Evolutionary conservation across 345 rosid species (phyloP).

Genomic region (Sisymbrium altissimum): DNA sequence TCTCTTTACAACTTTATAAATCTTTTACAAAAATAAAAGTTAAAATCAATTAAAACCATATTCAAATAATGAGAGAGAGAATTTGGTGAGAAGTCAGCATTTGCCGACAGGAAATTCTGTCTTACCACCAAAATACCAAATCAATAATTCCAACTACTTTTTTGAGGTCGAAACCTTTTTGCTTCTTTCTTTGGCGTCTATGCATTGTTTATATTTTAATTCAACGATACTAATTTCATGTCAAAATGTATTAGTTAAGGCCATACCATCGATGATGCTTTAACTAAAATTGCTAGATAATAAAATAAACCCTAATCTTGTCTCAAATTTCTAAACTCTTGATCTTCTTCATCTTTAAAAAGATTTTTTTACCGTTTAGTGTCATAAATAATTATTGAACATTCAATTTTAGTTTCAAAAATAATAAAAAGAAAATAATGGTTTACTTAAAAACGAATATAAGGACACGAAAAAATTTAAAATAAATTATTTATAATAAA

Average conservation of each 20-base stretch:
- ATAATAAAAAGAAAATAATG: background rate
- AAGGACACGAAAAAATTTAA: too few relatives aligned
- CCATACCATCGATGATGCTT: background rate
- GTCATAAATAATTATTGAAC: too few relatives aligned
- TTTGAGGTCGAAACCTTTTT: background rate
- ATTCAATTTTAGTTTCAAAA: too few relatives aligned
- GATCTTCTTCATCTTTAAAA: background rate
- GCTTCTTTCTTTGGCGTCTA: slow-evolving; percentile 17
- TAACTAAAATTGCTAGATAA: background rate
- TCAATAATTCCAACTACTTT: slow-evolving; percentile 37
- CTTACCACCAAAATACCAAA: slow-evolving; percentile 37
- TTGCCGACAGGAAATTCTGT: slow-evolving; percentile 38
- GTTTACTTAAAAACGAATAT: too few relatives aligned
- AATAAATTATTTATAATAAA: too few relatives aligned
- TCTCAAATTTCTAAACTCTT: background rate
- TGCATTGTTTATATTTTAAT: background rate
- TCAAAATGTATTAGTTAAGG: background rate
- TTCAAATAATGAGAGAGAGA: slow-evolving; percentile 27
- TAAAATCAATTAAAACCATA: background rate
- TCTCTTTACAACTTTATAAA: slow-evolving; percentile 6
- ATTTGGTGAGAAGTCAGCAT: slow-evolving; percentile 40
- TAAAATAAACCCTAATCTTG: background rate
- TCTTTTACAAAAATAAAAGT: slow-evolving; percentile 1
- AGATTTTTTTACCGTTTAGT: too few relatives aligned
- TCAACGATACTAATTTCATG: background rate